Conservation (phyloP, 2,329 filamentous ascomycete genomes). For the Monosporascus sp. region DNA sequence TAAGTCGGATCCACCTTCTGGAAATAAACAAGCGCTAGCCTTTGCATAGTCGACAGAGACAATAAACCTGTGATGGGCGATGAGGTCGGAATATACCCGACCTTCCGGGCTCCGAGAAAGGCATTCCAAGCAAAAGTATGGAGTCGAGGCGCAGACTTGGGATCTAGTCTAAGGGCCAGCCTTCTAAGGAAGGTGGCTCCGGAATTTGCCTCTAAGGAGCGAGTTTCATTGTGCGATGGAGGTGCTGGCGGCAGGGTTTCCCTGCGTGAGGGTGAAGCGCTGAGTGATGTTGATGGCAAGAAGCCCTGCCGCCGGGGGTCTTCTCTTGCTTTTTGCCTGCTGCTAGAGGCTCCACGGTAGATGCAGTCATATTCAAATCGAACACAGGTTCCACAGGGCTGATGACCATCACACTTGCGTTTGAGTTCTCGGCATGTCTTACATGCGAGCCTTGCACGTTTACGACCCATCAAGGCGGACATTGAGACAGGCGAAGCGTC, state of each 20-base stretch:
- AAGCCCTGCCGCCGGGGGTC: not conserved
- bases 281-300: not conserved
- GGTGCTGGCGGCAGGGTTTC: not conserved
- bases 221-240: conserved; percentile 22
- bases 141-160: conserved; percentile 44
- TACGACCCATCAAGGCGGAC: conserved; percentile 4
- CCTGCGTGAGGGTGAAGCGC: not conserved
- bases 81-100: conserved; percentile 17
- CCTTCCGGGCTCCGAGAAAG: conserved; percentile 24
- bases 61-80: conserved; percentile 40
- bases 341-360: conserved; percentile 32
- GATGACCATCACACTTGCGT: conserved; percentile 48
- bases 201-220: conserved; percentile 50
- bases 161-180: conserved; percentile 47
- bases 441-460: conserved; percentile 40
- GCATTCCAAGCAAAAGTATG: conserved; percentile 53
- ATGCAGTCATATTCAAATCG: conserved; percentile 49
- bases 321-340: conserved; percentile 6
- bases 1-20: conserved; percentile 48
- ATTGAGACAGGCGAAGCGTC: not conserved
- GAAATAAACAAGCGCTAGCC: conserved; percentile 43
- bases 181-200: conserved; percentile 50
- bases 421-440: conserved; percentile 50
- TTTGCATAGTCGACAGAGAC: conserved; percentile 40
- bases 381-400: conserved; percentile 47